These are phyloP conservation scores for Chlorella sp. DNA, from an alignment of 139 green algal genomes.

Conservation along the genomic window DNA sequence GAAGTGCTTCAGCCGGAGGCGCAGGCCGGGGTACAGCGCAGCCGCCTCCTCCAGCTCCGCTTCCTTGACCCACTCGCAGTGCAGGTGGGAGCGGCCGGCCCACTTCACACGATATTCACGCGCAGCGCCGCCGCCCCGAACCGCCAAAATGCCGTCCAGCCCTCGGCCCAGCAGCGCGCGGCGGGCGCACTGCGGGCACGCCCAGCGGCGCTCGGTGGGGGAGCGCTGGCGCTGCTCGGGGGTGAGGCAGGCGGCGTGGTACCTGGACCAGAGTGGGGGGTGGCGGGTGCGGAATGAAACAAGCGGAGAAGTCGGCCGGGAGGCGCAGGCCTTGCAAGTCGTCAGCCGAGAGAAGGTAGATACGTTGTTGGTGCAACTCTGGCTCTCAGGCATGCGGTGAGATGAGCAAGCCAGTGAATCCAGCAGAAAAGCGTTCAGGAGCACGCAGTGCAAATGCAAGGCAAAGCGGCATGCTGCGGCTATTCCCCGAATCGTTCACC, in stretches of 20 bases:
- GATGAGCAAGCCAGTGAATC: no score
- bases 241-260: constrained; percentile 10
- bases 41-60: constrained; percentile 13
- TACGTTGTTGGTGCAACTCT: no score
- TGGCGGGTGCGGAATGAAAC: no score
- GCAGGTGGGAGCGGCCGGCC: not conserved
- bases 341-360: no score
- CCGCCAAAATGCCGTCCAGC: not conserved
- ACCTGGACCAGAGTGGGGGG: not conserved
- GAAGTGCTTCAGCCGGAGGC: not conserved
- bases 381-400: no score
- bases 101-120: constrained; percentile 15
- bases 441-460: no score
- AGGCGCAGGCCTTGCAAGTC: no score
- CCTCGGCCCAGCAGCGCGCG: not conserved
- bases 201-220: constrained; percentile 4
- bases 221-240: not conserved
- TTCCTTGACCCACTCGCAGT: constrained; percentile 13
- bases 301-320: no score
- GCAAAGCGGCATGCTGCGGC: no score
- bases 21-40: not conserved
- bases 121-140: constrained; percentile 4
- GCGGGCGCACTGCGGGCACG: constrained; percentile 11
- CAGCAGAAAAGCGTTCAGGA: no score
- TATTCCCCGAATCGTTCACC: no score